phyloP scores from a whole-genome alignment of 306 rosid genomes.

The Cucurbita maxima region DNA sequence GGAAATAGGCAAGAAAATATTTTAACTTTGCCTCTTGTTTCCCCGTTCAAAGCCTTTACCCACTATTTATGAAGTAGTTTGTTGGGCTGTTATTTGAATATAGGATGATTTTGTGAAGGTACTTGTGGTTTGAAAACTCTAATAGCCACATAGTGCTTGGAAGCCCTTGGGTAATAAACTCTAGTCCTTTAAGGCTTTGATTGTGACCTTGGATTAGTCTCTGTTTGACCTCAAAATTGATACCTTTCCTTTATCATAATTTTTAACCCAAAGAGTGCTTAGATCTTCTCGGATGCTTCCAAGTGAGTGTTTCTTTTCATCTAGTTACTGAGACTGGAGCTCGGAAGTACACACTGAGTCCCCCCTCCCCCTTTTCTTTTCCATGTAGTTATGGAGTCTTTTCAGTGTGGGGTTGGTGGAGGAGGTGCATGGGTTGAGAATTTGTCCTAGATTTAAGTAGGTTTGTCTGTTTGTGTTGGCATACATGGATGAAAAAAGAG shows the following conservation, averaged over 20 bases:
- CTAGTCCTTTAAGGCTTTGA: background rate
- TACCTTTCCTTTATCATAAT: background rate
- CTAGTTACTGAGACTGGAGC: background rate
- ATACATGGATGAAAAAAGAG: background rate
- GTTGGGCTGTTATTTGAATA: background rate
- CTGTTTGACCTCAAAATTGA: background rate
- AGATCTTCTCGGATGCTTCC: background rate
- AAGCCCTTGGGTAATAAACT: background rate
- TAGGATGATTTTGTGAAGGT: background rate
- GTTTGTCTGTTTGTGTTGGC: background rate
- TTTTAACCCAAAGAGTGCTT: background rate
- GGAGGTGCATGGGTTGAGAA: background rate
- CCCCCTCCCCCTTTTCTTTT: background rate
- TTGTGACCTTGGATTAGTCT: background rate
- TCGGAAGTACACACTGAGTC: background rate
- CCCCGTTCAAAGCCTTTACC: background rate
- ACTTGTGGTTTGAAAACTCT: background rate
- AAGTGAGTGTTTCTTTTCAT: background rate
- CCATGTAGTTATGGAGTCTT: background rate
- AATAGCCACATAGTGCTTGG: background rate
- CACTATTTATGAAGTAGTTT: background rate
- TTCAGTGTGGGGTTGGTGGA: background rate
- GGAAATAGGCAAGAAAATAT: slow-evolving; percentile 62
- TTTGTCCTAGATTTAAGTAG: background rate
- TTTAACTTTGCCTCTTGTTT: slow-evolving; percentile 14